Evolutionary conservation across 306 rosid species (phyloP).

Genomic region (Malus asiatica): DNA sequence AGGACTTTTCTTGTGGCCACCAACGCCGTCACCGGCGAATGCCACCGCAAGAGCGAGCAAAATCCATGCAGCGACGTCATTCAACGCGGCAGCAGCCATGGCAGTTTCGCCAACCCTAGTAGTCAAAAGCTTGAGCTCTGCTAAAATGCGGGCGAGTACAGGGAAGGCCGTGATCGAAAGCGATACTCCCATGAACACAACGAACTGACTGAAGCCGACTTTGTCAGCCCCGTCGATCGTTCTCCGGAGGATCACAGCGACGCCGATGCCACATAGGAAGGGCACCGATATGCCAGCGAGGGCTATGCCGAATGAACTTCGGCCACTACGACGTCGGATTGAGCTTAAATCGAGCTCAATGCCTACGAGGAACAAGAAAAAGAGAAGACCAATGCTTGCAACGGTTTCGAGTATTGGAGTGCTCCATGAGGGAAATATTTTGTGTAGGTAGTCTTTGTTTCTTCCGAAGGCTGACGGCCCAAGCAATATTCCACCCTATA

Average conservation of each 20-base stretch:
- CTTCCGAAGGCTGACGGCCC: slow-evolving; percentile 78
- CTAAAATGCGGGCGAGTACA: slow-evolving; percentile 78
- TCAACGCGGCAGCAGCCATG: slow-evolving; percentile 87
- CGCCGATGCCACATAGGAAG: slow-evolving; percentile 60
- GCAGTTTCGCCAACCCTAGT: slow-evolving; percentile 68
- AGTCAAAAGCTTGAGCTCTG: slow-evolving; percentile 76
- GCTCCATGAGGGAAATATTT: slow-evolving; percentile 65
- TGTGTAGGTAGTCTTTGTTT: slow-evolving; percentile 37
- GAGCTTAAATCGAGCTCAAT: slow-evolving; percentile 62
- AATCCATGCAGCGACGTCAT: slow-evolving; percentile 89
- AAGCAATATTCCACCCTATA: slow-evolving; percentile 70
- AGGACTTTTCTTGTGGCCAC: slow-evolving; percentile 41
- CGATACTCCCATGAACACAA: slow-evolving; percentile 83
- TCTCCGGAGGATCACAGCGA: slow-evolving; percentile 54
- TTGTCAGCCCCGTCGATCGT: slow-evolving; percentile 54
- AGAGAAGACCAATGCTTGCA: slow-evolving; percentile 70
- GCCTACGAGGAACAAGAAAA: slow-evolving; percentile 72
- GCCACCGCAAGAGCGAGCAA: slow-evolving; percentile 76
- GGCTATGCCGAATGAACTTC: slow-evolving; percentile 52
- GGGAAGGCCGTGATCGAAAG: slow-evolving; percentile 92
- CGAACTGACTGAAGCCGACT: slow-evolving; percentile 46
- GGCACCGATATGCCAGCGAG: slow-evolving; percentile 64
- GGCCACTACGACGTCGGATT: slow-evolving; percentile 51
- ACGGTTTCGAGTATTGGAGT: slow-evolving; percentile 60
- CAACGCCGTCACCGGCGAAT: slow-evolving; percentile 36